These are phyloP conservation scores for Didymella arachidicola DNA, from an alignment of 2,329 filamentous ascomycete genomes.

Conservation along the genomic window DNA sequence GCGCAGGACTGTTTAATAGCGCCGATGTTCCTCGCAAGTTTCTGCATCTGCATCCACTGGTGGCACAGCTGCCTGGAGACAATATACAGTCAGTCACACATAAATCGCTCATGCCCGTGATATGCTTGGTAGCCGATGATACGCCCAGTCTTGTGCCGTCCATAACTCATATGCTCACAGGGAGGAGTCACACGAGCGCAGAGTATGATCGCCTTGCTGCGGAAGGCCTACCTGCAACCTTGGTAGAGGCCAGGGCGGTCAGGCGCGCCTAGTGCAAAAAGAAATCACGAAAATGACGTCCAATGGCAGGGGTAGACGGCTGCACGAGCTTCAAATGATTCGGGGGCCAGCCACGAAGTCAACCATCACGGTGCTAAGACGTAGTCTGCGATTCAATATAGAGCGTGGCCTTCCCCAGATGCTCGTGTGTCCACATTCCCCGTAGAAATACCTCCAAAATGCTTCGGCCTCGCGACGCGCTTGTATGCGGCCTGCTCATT, in stretches of 20 bases:
- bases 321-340: constrained; percentile 33
- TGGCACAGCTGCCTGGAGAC: constrained; percentile 17
- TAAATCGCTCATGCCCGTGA: not conserved
- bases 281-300: constrained; percentile 29
- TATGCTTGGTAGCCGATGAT: not conserved
- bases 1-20: constrained; percentile 17
- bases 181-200: constrained; percentile 13
- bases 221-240: not conserved
- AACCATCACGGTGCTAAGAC: constrained; percentile 35
- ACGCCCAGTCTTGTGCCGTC: not conserved
- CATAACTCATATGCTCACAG: not conserved
- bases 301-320: constrained; percentile 31
- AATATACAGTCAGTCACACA: constrained; percentile 6
- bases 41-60: constrained; percentile 11
- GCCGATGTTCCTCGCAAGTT: constrained; percentile 18
- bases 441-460: constrained; percentile 24
- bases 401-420: constrained; percentile 24
- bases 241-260: constrained; percentile 20
- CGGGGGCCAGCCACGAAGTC: constrained; percentile 7
- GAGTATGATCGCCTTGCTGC: not conserved
- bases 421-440: constrained; percentile 11
- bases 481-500: constrained; percentile 41
- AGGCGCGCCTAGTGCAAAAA: constrained; percentile 16
- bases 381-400: constrained; percentile 19
- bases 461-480: constrained; percentile 34